phyloP scores from a whole-genome alignment of 257 asterid genomes.

The Jacaranda mimosifolia region DNA sequence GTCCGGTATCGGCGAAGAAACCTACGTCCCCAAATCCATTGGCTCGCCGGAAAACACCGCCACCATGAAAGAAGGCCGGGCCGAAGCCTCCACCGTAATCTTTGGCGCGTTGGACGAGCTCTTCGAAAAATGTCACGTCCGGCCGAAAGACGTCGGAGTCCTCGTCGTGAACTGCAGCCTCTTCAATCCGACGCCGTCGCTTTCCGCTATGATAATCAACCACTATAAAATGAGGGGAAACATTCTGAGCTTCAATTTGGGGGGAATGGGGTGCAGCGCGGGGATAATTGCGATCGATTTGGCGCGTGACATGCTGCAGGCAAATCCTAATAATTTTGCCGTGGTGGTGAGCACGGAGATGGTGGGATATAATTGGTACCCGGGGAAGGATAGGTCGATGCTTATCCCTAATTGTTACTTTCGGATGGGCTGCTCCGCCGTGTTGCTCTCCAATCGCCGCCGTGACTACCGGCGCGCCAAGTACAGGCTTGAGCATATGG shows the following conservation, averaged over 20 bases:
- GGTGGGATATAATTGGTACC: slow-evolving; percentile 94
- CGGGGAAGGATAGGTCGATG: slow-evolving; percentile 89
- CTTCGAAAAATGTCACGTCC: slow-evolving; percentile 67
- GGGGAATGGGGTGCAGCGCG: slow-evolving; percentile 99
- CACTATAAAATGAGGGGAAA: slow-evolving; percentile 96
- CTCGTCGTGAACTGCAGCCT: slow-evolving; percentile 92
- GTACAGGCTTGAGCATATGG: slow-evolving; percentile 86
- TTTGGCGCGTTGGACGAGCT: slow-evolving; percentile 93
- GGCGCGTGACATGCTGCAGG: slow-evolving; percentile 90
- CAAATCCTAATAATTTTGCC: slow-evolving; percentile 82
- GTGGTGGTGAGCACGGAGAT: slow-evolving; percentile 93
- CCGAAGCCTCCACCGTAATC: slow-evolving; percentile 83
- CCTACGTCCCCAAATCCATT: slow-evolving; percentile 76
- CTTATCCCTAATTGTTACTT: slow-evolving; percentile 89
- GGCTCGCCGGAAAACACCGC: slow-evolving; percentile 73
- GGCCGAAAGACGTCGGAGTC: slow-evolving; percentile 87
- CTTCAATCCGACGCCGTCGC: slow-evolving; percentile 98
- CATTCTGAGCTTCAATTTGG: slow-evolving; percentile 82
- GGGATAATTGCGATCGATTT: slow-evolving; percentile 79
- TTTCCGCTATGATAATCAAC: slow-evolving; percentile 94
- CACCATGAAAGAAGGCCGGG: slow-evolving; percentile 95
- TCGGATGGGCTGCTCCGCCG: slow-evolving; percentile 98
- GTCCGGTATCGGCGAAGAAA: slow-evolving; percentile 91
- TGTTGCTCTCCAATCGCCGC: slow-evolving; percentile 86
- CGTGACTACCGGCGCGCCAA: slow-evolving; percentile 84